Evolutionary conservation across 1,284 basidiomycete species (phyloP), one percentile per base, ranked within the genome.

Genomic region (Cutaneotrichosporon sp.): DNA sequence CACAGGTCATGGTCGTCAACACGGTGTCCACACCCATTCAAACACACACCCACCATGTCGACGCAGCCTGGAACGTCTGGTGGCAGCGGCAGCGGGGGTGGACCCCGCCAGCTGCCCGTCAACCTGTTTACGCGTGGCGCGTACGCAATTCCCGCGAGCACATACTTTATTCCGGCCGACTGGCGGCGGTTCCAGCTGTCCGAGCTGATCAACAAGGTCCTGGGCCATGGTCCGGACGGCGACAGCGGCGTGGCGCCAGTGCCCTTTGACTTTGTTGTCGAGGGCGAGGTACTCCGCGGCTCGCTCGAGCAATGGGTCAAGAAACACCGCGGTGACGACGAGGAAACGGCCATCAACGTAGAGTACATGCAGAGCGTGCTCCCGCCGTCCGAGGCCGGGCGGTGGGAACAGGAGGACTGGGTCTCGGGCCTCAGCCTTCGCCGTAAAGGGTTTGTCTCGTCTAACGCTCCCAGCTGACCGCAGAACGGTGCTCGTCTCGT

Each of bases 121-220:
- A 77, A 88, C 15, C 86, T 97, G 61, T 85, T 82, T 39, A 96
- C 92, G 0, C 81, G 86, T 55, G 0, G 75, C 79, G 1, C 54
- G 67, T 90, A 93, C 74, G 81, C 83, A 13, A 83, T 98, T 21
- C 94, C 93, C 0, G 79, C 84, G 1, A 88, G 91, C 69, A 93
- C 91, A 67, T 97, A 93, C 73, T 87, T 97, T 83, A 87, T 98
- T 21, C 94, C 94, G 0, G 79, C 84, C 1, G 79, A 83, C 72
- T 98, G 93, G 93, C 83, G 82, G 52, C 85, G 93, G 15, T 96
- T 88, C 70, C 94, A 97, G 69, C 86, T 98, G n/a, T 97, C 93
- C 0, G 92, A 97, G 60, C 84, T 97, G 44, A 86, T 99, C 62
- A 98, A 98, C 79, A 94, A 96, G 69, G 88, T 94, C 1, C 80